These are phyloP conservation scores for Dalechampia spathulata DNA, from an alignment of 441 rosid genomes.

Conservation along the genomic window DNA sequence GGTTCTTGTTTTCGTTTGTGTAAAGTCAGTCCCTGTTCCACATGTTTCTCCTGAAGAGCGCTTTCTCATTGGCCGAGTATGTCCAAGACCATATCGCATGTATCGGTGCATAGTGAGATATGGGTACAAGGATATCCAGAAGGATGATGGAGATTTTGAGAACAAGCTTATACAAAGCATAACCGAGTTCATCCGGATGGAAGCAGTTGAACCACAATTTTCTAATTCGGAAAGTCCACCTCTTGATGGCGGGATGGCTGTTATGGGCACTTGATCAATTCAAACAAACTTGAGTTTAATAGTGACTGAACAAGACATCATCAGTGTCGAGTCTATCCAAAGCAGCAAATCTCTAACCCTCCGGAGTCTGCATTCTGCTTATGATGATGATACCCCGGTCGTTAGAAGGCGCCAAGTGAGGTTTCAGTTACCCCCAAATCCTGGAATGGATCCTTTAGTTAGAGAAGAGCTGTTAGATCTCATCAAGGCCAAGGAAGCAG, in stretches of 20 bases:
- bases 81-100: constrained; percentile 91
- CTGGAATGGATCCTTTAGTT: constrained; percentile 57
- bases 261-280: constrained; percentile 52
- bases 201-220: constrained; percentile 61
- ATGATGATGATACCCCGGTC: constrained; percentile 58
- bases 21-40: constrained; percentile 92
- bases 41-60: constrained; percentile 78
- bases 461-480: constrained; percentile 81
- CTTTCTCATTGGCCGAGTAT: constrained; percentile 83
- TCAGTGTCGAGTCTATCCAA: constrained; percentile 31
- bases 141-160: constrained; percentile 77
- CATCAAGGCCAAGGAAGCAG: constrained; percentile 77
- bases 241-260: constrained; percentile 91
- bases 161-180: constrained; percentile 75
- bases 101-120: constrained; percentile 89
- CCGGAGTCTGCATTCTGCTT: constrained; percentile 53
- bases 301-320: constrained; percentile 44
- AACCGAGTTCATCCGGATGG: constrained; percentile 94
- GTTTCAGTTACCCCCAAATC: constrained; percentile 46
- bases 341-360: constrained; percentile 70
- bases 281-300: constrained; percentile 46
- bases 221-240: constrained; percentile 46
- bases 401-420: constrained; percentile 57
- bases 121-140: constrained; percentile 86
- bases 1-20: constrained; percentile 84